Evolutionary conservation across 176 grass and related monocot species (phyloP), one percentile per base, ranked within the genome.

Genomic region (Eragrostis nindensis): DNA sequence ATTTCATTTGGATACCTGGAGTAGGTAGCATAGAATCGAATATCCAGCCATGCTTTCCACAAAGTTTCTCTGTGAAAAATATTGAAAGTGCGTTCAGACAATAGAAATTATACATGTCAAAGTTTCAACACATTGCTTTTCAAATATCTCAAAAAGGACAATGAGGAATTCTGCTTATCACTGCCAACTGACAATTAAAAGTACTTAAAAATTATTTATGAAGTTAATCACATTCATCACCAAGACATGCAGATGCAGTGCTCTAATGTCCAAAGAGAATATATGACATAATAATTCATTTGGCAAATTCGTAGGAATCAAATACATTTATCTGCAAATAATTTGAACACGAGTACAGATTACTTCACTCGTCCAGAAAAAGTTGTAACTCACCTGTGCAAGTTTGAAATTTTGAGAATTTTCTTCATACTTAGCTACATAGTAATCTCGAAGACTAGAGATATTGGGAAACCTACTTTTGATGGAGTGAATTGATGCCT

Each of bases 1-100:
- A 70, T 73, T 81, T 26, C 24, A 73, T 42, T 84, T 84, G 47
- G 73, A 59, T 88, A 94, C 96, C 96, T 99, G 92, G 36, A 95
- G 93, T 56, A 95, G 50, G 88, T 99, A 99, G 78, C 92, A 93
- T 11, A 99, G 55, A 67, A 99, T 91, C 29, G 96, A 95, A 91
- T 99, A 99, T 86, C 96, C 96, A 14, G 93, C 96, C 90, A 99
- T 99, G 85, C 96, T 99, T 90, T 99, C 96, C 49, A 99, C 96
- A 70, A 99, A 99, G 64, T 99, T 99, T 86, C 96, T 99, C 96
- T 99, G 88, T 53, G 69, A 78, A 86, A 41, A 76, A 74, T 25
- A 83, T 70, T 32, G 67, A 74, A 39, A 86, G 15, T 44, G 2
- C 45, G 47, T 65, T 76, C 30, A 80, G 59, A 48, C 12, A 72